Conservation (phyloP, 129 eudicot genomes). For the Mikania micrantha region DNA sequence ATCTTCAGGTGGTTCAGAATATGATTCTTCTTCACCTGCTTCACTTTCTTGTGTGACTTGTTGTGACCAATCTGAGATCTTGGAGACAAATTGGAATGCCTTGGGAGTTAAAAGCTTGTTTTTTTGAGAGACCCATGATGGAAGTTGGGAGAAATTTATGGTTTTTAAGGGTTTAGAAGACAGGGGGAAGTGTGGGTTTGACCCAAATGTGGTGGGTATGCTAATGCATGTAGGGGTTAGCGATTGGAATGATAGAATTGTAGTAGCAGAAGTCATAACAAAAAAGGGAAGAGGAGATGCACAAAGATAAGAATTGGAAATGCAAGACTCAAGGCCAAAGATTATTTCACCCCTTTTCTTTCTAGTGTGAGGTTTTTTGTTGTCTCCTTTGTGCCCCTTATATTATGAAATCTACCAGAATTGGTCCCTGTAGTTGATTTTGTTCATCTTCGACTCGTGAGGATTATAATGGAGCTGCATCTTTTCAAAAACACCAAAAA, state of each 20-base stretch:
- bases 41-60: slow-evolving; percentile 27
- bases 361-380: neutral
- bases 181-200: slow-evolving; percentile 5
- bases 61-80: slow-evolving; percentile 50
- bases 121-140: slow-evolving; percentile 33
- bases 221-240: slow-evolving; percentile 25
- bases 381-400: neutral
- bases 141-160: slow-evolving; percentile 2
- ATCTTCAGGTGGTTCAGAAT: slow-evolving; percentile 59
- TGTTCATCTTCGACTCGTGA: neutral
- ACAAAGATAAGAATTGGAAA: slow-evolving; percentile 27
- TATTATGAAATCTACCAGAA: neutral
- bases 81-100: slow-evolving; percentile 27
- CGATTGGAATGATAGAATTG: slow-evolving; percentile 28
- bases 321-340: slow-evolving; percentile 24
- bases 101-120: slow-evolving; percentile 24
- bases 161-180: slow-evolving; percentile 27
- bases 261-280: slow-evolving; percentile 34
- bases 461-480: neutral
- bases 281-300: slow-evolving; percentile 11
- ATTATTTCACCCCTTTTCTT: neutral
- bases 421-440: slow-evolving; percentile 21
- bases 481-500: neutral
- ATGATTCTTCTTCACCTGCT: slow-evolving; percentile 32
- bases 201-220: slow-evolving; percentile 11